Evolutionary conservation across 2,329 filamentous ascomycete genomes (phyloP).

Genomic region (Trichoderma sp.): DNA sequence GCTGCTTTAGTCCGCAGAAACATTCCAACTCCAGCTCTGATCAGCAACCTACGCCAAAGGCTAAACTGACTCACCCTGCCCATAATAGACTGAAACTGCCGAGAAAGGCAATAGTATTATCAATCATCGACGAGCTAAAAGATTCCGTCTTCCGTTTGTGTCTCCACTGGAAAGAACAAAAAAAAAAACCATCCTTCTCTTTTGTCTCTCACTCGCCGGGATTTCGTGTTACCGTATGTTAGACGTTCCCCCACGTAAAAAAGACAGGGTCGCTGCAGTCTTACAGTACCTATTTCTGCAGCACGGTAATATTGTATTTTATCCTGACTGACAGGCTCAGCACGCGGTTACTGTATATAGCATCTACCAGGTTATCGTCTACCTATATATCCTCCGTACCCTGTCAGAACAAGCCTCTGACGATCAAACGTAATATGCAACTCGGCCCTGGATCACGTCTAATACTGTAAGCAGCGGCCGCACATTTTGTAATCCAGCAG

Average conservation of each 20-base stretch:
- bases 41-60: neutral
- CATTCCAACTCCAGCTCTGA: neutral
- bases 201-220: neutral
- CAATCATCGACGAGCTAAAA: neutral
- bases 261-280: neutral
- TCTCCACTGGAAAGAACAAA: neutral
- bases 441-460: neutral
- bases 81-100: neutral
- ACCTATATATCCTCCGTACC: neutral
- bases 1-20: neutral
- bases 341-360: neutral
- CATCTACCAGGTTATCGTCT: neutral
- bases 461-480: neutral
- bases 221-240: neutral
- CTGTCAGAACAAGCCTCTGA: neutral
- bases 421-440: neutral
- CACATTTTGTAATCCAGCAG: neutral
- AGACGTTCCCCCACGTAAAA: neutral
- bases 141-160: neutral
- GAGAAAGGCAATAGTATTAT: slow-evolving; percentile 18
- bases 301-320: neutral
- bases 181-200: neutral
- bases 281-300: neutral
- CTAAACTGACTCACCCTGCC: neutral
- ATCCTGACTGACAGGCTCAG: neutral